A percentile compares a stretch with the other conserved stretches of the same genome.
These are phyloP conservation scores for Populus deltoides DNA, from an alignment of 345 rosid species.

Conservation along the genomic window DNA sequence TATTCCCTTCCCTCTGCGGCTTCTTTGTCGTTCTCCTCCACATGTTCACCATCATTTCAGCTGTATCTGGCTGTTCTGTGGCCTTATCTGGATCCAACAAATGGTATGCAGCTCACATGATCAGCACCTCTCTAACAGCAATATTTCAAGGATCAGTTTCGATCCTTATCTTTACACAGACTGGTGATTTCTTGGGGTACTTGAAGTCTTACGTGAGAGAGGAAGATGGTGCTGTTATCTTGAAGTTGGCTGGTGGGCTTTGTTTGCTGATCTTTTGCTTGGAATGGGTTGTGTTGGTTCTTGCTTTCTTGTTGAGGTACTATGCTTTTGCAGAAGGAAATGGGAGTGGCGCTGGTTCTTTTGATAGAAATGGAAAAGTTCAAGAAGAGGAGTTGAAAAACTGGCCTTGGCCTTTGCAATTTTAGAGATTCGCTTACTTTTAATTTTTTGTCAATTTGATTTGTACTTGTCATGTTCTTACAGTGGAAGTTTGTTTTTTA, in stretches of 20 bases:
- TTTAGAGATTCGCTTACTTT: conserved; percentile 16
- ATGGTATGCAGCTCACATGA: conserved; percentile 93
- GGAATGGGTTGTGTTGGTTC: conserved; percentile 78
- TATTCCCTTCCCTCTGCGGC: conserved; percentile 70
- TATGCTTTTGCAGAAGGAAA: conserved; percentile 61
- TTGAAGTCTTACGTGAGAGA: conserved; percentile 83
- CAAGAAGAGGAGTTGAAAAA: conserved; percentile 66
- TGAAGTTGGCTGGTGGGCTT: conserved; percentile 82
- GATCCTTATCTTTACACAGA: conserved; percentile 70
- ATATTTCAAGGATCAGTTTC: conserved; percentile 92
- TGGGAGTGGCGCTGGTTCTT: conserved; percentile 8
- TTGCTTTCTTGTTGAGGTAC: conserved; percentile 81
- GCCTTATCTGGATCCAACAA: conserved; percentile 47
- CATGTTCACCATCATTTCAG: conserved; percentile 56
- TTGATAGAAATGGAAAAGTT: not conserved
- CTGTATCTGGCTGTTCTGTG: conserved; percentile 68
- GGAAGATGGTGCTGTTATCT: conserved; percentile 69
- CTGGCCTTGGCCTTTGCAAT: conserved; percentile 77
- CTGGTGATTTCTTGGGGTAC: conserved; percentile 55
- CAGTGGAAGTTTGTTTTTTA: no score
- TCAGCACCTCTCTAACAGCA: conserved; percentile 70
- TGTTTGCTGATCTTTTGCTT: conserved; percentile 63
- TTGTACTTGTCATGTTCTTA: no score
- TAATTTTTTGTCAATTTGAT: no score
- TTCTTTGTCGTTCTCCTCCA: conserved; percentile 59